These are phyloP conservation scores for Phytophthora pini DNA, from an alignment of 352 stramenopile species.

Conservation along the genomic window DNA sequence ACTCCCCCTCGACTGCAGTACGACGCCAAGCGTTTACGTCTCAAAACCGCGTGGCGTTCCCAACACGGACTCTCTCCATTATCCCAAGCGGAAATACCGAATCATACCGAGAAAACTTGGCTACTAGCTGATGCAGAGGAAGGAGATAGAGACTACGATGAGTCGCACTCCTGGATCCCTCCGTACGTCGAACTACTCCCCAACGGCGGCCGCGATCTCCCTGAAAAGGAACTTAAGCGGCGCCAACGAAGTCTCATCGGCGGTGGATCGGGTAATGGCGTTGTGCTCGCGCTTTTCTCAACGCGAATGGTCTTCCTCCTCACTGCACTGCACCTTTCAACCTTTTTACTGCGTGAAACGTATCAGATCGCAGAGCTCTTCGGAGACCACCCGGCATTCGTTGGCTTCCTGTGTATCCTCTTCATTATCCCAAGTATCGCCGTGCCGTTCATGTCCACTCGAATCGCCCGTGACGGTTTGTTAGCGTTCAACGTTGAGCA, in stretches of 20 bases:
- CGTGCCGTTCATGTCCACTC: conserved; percentile 67
- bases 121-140: conserved; percentile 42
- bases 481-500: conserved; percentile 83
- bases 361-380: conserved; percentile 45
- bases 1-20: conserved; percentile 60
- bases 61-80: conserved; percentile 47
- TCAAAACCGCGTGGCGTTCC: conserved; percentile 59
- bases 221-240: conserved; percentile 45
- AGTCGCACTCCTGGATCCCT: conserved; percentile 32
- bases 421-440: conserved; percentile 66
- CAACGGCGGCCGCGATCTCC: conserved; percentile 42
- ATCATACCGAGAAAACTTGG: conserved; percentile 53
- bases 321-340: conserved; percentile 69
- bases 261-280: conserved; percentile 53
- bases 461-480: conserved; percentile 69
- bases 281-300: conserved; percentile 67
- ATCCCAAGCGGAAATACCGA: not conserved
- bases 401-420: conserved; percentile 44
- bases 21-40: conserved; percentile 66
- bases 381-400: conserved; percentile 21
- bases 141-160: conserved; percentile 40
- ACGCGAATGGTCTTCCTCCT: conserved; percentile 78
- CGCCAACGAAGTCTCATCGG: conserved; percentile 53
- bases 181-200: conserved; percentile 61
- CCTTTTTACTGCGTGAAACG: conserved; percentile 64